phyloP scores from a whole-genome alignment of 306 rosid species.

The Carpinus fangiana region DNA sequence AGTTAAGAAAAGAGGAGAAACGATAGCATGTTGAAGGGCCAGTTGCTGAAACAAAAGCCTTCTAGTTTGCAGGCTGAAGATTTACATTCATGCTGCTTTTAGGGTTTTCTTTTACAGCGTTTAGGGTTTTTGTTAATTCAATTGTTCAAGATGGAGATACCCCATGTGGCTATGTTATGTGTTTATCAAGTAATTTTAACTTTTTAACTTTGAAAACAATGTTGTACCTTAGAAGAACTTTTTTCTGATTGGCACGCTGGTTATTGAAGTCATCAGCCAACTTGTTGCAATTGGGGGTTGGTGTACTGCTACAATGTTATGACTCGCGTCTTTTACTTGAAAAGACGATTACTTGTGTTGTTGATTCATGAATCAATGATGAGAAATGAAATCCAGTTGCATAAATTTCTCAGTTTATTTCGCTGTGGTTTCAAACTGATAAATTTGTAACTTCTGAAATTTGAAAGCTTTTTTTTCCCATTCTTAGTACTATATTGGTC shows the following conservation, averaged over 20 bases:
- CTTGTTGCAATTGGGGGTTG: background rate
- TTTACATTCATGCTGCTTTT: no score
- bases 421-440: background rate
- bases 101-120: no score
- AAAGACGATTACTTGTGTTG: background rate
- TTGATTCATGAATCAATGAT: background rate
- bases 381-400: background rate
- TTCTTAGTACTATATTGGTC: background rate
- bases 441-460: background rate
- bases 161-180: background rate
- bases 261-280: no score
- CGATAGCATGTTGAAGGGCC: no score
- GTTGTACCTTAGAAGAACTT: background rate
- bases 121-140: no score
- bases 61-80: no score
- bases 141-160: background rate
- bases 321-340: background rate
- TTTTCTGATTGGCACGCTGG: background rate
- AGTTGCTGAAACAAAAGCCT: no score
- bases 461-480: background rate
- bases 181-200: background rate
- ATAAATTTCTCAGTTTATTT: background rate
- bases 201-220: background rate
- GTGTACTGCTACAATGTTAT: background rate
- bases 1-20: no score